Evolutionary conservation across 768 basidiomycete species (phyloP), one percentile per base, ranked within the genome.

Genomic region (Dacryopinax primogenitus): DNA sequence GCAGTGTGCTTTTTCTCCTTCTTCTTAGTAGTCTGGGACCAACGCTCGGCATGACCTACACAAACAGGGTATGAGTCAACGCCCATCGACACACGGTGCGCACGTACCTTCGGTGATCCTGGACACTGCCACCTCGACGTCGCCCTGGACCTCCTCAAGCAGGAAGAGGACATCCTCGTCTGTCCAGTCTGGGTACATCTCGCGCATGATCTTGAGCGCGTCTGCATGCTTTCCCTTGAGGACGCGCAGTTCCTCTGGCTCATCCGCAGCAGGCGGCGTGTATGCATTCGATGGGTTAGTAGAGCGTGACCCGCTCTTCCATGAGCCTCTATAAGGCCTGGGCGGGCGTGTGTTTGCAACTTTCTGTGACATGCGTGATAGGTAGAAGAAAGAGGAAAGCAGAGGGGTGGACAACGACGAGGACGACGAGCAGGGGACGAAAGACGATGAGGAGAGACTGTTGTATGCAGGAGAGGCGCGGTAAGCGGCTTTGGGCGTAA

Each of bases 121-220:
- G 32, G 51, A 13, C 11, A 58, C 51, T 30, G 51, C 51, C 9
- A 58, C 51, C 51, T 11, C 15, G 51, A 58, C 51, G 30, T 58
- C 51, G 51, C 51, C 51, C 51, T 58, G 51, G 51, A 58, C 51
- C 51, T 58, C 51, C 21, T 58, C 51, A 30, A 58, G 51, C 11
- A 58, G 51, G 32, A 28, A 58, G 51, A 58, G 51, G 9, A 30
- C 51, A 58, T 58, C 51, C 51, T 58, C 51, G 21, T 58, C 51
- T 30, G 51, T 58, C 51, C 51, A 58, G 18, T 58, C 51, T 23
- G 51, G 51, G 21, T 58, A 58, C 26, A 58, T 58, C 51, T 58
- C 51, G 13, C 51, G 11, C 13, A 58, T 30, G 26, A 58, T 23
- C 26, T 58, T 58, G 26, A 58, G 32, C 51, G 51, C 51, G 26